These are phyloP conservation scores for Epichloe scottii DNA, from an alignment of 2,329 filamentous ascomycete species.

Conservation along the genomic window DNA sequence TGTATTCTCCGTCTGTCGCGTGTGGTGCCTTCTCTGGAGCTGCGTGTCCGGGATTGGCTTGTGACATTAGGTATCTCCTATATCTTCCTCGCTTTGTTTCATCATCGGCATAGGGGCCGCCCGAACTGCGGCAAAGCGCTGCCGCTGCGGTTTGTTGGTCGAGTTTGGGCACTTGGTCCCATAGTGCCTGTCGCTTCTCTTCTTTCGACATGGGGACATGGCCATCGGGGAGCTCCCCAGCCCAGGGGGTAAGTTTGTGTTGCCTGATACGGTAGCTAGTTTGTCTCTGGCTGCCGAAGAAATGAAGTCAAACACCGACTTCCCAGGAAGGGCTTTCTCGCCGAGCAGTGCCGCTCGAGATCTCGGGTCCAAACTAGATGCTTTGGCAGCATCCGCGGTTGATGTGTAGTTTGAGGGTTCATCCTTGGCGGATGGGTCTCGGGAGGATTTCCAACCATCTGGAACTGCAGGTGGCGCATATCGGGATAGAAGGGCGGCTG, in stretches of 20 bases:
- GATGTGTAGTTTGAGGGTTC: constrained; percentile 39
- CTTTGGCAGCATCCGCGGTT: constrained; percentile 64
- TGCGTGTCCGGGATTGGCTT: constrained; percentile 34
- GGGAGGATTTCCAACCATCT: constrained; percentile 58
- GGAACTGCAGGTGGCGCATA: constrained; percentile 60
- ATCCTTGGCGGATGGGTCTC: constrained; percentile 17
- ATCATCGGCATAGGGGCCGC: constrained; percentile 73
- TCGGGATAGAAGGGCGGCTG: constrained; percentile 17
- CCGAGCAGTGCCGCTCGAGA: constrained; percentile 69
- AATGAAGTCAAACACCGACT: constrained; percentile 92
- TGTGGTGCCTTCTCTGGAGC: constrained; percentile 36
- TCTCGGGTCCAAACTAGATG: constrained; percentile 62
- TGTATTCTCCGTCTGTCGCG: constrained; percentile 57
- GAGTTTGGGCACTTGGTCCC: constrained; percentile 48
- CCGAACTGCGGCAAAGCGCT: constrained; percentile 51
- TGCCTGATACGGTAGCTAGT: constrained; percentile 65
- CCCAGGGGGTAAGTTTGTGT: constrained; percentile 64
- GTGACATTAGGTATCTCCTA: constrained; percentile 64
- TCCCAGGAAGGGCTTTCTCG: constrained; percentile 65
- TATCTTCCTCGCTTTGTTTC: constrained; percentile 71
- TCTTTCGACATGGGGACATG: constrained; percentile 48
- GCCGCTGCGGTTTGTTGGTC: constrained; percentile 56
- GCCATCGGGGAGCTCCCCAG: constrained; percentile 57
- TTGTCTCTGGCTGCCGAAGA: constrained; percentile 64
- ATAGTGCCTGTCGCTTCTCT: constrained; percentile 45